Conservation (phyloP, 495 filamentous ascomycete species). For the Penicillium macrosclerotiorum region DNA sequence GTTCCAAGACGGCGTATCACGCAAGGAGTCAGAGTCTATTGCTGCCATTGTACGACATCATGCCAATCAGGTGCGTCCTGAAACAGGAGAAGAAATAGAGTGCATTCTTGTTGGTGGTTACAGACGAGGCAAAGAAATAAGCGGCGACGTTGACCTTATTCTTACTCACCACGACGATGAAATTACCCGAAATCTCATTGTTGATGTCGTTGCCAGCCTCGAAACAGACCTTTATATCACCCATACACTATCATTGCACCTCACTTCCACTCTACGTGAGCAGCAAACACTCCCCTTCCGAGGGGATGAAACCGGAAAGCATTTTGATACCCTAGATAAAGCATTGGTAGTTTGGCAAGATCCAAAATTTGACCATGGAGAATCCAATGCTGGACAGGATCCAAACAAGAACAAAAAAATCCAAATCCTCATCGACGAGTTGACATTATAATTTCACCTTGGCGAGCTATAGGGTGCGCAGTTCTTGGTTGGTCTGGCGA, state of each 20-base stretch:
- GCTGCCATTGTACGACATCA: constrained; percentile 57
- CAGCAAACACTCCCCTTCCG: constrained; percentile 64
- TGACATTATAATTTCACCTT: constrained; percentile 90
- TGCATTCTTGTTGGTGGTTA: constrained; percentile 82
- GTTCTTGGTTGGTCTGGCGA: constrained; percentile 86
- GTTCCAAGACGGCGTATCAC: constrained; percentile 67
- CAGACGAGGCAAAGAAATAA: constrained; percentile 70
- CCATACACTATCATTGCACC: constrained; percentile 71
- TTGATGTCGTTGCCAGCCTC: constrained; percentile 64
- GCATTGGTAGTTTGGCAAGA: constrained; percentile 93
- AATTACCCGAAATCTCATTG: constrained; percentile 63
- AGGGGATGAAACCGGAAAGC: constrained; percentile 27
- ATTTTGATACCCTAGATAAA: constrained; percentile 87
- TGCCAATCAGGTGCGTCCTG: constrained; percentile 50
- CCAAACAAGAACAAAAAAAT: constrained; percentile 28
- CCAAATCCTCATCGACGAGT: constrained; percentile 79
- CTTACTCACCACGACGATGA: constrained; percentile 73
- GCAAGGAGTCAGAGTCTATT: constrained; percentile 72
- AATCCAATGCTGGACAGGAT: neutral
- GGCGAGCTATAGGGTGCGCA: constrained; percentile 84
- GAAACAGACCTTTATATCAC: constrained; percentile 72
- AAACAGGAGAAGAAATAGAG: constrained; percentile 51
- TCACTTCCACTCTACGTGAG: constrained; percentile 63
- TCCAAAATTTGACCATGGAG: constrained; percentile 40
- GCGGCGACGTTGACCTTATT: constrained; percentile 83